Evolutionary conservation across 768 basidiomycete species (phyloP).

Genomic region (Boletus rufocinnamomeus): DNA sequence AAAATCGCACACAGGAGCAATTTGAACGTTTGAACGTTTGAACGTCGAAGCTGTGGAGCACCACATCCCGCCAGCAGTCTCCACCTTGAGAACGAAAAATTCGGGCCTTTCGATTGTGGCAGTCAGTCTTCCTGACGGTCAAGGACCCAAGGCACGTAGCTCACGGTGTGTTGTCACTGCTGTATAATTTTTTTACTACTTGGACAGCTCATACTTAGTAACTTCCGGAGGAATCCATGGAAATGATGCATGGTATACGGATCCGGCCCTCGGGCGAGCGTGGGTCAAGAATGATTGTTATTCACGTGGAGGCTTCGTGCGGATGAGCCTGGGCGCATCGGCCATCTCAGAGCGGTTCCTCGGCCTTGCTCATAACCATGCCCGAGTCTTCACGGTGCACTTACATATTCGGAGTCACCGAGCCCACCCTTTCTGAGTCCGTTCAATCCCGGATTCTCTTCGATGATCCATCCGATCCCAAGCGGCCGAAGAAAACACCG

Average conservation of each 20-base stretch:
- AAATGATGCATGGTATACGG: not conserved
- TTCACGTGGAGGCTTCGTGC: not conserved
- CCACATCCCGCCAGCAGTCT: too few species aligned
- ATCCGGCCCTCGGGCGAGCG: not conserved
- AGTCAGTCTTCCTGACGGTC: too few species aligned
- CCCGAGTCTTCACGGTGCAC: not conserved
- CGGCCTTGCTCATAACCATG: not conserved
- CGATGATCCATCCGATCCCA: not conserved
- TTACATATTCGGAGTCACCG: not conserved
- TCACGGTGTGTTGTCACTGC: too few species aligned
- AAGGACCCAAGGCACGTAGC: too few species aligned
- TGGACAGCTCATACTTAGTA: too few species aligned
- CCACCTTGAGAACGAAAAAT: too few species aligned
- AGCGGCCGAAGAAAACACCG: not conserved
- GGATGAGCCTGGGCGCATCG: not conserved
- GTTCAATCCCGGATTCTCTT: not conserved
- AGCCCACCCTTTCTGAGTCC: not conserved
- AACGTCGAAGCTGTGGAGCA: too few species aligned
- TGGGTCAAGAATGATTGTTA: not conserved
- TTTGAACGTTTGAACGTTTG: too few species aligned
- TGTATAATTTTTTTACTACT: too few species aligned
- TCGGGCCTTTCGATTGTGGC: too few species aligned
- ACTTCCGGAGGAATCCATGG: not conserved
- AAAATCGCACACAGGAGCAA: too few species aligned
- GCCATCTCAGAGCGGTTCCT: not conserved